Evolutionary conservation across 208 protist species (phyloP).

Genomic region (Herpetomonas tarakana): DNA sequence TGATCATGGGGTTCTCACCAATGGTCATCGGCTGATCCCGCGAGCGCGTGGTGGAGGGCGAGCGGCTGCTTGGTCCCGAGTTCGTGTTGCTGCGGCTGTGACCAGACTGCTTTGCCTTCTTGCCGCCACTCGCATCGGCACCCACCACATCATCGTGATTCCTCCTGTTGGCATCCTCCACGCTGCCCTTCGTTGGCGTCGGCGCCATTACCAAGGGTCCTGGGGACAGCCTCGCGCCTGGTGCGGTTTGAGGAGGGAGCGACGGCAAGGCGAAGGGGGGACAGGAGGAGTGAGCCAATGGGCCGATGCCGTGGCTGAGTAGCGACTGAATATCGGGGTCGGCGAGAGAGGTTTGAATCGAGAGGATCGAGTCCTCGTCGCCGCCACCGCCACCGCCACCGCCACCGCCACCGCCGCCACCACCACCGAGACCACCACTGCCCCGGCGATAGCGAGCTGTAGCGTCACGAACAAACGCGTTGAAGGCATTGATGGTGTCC

Average conservation of each 20-base stretch:
- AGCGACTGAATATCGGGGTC: not conserved
- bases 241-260: not conserved
- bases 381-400: no score
- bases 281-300: not conserved
- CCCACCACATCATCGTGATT: no score
- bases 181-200: no score
- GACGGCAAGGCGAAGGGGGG: not conserved
- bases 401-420: no score
- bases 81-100: not conserved
- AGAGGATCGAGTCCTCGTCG: not conserved
- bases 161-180: no score
- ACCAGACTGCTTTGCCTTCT: not conserved
- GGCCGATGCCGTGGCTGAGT: not conserved
- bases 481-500: not conserved
- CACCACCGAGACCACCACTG: not conserved
- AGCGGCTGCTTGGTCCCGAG: no score
- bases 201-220: no score
- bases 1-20: no score
- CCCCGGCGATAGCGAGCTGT: not conserved
- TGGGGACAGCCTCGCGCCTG: not conserved
- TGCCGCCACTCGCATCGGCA: no score
- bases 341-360: not conserved
- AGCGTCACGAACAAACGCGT: not conserved
- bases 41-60: not conserved
- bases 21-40: no score